Base-by-base conservation (phyloP, 1,139 yeast genomes). In the Pneumocystis oryctolagi region DNA sequence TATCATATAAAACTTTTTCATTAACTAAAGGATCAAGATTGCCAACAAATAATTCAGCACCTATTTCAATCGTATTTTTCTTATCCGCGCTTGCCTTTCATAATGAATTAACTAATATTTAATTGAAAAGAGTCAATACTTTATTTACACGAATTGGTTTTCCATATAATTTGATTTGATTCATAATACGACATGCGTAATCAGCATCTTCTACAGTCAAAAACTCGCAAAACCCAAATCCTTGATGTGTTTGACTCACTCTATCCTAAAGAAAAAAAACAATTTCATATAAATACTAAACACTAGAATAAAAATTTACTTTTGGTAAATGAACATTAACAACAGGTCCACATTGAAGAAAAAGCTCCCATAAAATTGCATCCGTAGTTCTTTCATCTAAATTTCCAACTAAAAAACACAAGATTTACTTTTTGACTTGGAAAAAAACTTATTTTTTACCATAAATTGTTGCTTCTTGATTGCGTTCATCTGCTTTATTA, bases 151-250 rank as follows among this genome's bases (percentile, higher is more conserved):
- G 80, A 34, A 92, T 70, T 0, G 80, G 76, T 68, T 84, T 83
- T 0, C 87, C 89, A 70, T 74, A 87, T 53, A 92, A 74, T 59
- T 82, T 74, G 1, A 86, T 77, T 1, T 88, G 88, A 65, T 81
- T 78, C 71, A 88, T 74, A 0, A 87, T 74, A 65, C 80, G 79
- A 47, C 80, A 73, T 0, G 84, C 89, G 70, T 90, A 92, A 18
- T 83, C 85, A 0, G 88, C 85, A 69, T 89, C 96, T 30, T 74
- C 77, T 1, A 75, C 75, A 12, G 79, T 76, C 63, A 78, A 75
- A 69, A 87, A 85, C 71, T 88, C 95, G 1, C 87, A 84, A 74
- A 92, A 92, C 14, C 96, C 97, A 74, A 78, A 92, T 89, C 97
- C 69, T 83, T 84, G 4, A 18, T 57, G 59, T 4, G 40, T 28